phyloP scores from a whole-genome alignment of 257 asterid genomes.

The Rauvolfia tetraphylla region DNA sequence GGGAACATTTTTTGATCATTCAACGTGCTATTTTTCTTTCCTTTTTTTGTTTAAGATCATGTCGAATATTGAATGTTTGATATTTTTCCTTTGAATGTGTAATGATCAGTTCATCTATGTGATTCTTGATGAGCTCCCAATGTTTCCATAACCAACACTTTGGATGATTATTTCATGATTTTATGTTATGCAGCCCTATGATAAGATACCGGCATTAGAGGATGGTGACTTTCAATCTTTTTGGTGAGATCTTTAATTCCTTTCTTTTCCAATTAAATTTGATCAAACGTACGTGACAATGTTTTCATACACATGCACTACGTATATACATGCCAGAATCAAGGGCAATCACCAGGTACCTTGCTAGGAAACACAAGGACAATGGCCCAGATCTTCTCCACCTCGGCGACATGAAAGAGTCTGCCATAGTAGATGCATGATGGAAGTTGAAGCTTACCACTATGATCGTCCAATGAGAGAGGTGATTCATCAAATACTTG shows the following conservation, averaged over 20 bases:
- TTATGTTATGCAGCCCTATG: neutral
- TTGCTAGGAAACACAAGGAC: neutral
- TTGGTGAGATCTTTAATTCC: constrained; percentile 1
- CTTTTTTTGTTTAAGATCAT: no score
- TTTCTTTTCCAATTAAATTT: no score
- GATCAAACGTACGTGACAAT: no score
- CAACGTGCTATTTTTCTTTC: no score
- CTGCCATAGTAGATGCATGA: neutral
- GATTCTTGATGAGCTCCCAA: no score
- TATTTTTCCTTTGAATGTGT: no score
- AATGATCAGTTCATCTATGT: no score
- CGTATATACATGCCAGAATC: no score
- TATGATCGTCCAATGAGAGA: constrained; percentile 9
- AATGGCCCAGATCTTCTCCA: neutral
- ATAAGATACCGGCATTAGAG: neutral
- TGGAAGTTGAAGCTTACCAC: constrained; percentile 8
- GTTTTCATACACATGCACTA: no score
- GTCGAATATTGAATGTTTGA: no score
- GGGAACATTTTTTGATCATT: no score
- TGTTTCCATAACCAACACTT: no score
- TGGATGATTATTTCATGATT: neutral
- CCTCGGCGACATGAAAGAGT: neutral
- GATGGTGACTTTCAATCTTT: neutral
- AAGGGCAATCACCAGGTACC: neutral
- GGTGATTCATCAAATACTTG: constrained; percentile 2